Percentiles rank a stretch among this genome's conserved stretches.
Evolutionary conservation across 2,329 filamentous ascomycete genomes (phyloP).

Genomic region (Didymella sp.): DNA sequence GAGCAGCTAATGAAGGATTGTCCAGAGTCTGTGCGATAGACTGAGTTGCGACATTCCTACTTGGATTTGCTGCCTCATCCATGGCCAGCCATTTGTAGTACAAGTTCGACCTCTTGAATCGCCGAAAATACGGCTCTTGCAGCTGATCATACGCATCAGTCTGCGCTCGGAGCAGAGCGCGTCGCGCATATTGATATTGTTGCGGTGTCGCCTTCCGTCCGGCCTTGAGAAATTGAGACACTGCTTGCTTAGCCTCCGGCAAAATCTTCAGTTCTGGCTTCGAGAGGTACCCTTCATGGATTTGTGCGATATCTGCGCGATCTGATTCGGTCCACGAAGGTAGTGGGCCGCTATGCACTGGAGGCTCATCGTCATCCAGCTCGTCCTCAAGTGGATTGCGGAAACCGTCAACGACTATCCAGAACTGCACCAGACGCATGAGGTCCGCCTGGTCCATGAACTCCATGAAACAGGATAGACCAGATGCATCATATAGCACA

Average conservation of each 20-base stretch:
- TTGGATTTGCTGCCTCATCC: slow-evolving; percentile 66
- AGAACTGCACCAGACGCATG: slow-evolving; percentile 94
- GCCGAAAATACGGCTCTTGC: slow-evolving; percentile 78
- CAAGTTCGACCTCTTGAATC: slow-evolving; percentile 90
- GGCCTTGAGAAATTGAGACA: slow-evolving; percentile 79
- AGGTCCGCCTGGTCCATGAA: slow-evolving; percentile 93
- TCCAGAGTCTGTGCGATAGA: slow-evolving; percentile 39
- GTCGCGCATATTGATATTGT: slow-evolving; percentile 83
- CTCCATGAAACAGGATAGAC: slow-evolving; percentile 98
- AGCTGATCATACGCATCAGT: slow-evolving; percentile 84
- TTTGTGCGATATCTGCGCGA: slow-evolving; percentile 85
- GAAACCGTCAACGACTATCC: slow-evolving; percentile 96
- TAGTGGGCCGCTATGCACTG: slow-evolving; percentile 58
- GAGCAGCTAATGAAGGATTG: slow-evolving; percentile 30
- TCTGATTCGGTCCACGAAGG: slow-evolving; percentile 83
- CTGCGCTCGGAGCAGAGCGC: slow-evolving; percentile 81
- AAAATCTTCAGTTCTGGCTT: slow-evolving; percentile 82
- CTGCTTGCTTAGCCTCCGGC: slow-evolving; percentile 70
- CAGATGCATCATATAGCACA: slow-evolving; percentile 86
- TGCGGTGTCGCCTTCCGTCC: slow-evolving; percentile 76
- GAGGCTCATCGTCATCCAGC: slow-evolving; percentile 67
- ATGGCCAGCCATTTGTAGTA: slow-evolving; percentile 96
- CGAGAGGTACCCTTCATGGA: slow-evolving; percentile 86
- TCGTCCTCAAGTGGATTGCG: slow-evolving; percentile 92
- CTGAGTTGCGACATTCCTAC: slow-evolving; percentile 37